Percentiles rank a stretch among this genome's conserved stretches.
Evolutionary conservation across 352 stramenopile genomes (phyloP).

Genomic region (Stramenopiles sp.): DNA sequence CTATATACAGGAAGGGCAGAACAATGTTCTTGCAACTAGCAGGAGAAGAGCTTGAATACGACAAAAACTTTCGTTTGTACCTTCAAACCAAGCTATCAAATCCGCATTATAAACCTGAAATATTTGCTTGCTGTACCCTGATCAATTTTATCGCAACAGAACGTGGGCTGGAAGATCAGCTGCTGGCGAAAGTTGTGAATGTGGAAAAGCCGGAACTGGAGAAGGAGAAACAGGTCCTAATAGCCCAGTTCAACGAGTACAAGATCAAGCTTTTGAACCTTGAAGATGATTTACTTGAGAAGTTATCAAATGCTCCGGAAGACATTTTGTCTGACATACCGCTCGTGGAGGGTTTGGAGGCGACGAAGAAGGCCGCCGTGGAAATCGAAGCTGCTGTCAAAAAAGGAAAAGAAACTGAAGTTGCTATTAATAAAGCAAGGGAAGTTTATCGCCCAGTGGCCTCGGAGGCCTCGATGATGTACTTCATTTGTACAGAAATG

Average conservation of each 20-base stretch:
- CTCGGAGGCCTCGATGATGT: conserved; percentile 84
- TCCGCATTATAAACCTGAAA: conserved; percentile 92
- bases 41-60: conserved; percentile 87
- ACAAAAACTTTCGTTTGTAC: conserved; percentile 84
- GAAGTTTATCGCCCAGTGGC: conserved; percentile 79
- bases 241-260: conserved; percentile 72
- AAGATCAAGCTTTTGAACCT: conserved; percentile 88
- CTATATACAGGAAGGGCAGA: conserved; percentile 84
- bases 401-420: conserved; percentile 76
- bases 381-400: conserved; percentile 84
- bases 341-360: conserved; percentile 82
- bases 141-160: conserved; percentile 96
- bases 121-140: conserved; percentile 80
- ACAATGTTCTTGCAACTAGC: conserved; percentile 76
- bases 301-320: conserved; percentile 77
- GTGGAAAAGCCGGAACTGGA: conserved; percentile 82
- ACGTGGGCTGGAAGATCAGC: conserved; percentile 78
- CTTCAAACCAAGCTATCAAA: conserved; percentile 90
- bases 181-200: conserved; percentile 83
- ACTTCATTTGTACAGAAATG: conserved; percentile 86
- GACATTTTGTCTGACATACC: conserved; percentile 87
- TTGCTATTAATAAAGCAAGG: conserved; percentile 77
- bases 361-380: conserved; percentile 82
- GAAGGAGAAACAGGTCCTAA: conserved; percentile 72
- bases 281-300: conserved; percentile 81